Base-by-base conservation (phyloP, 2,329 filamentous ascomycete species). In the Alternaria metachromatica region DNA sequence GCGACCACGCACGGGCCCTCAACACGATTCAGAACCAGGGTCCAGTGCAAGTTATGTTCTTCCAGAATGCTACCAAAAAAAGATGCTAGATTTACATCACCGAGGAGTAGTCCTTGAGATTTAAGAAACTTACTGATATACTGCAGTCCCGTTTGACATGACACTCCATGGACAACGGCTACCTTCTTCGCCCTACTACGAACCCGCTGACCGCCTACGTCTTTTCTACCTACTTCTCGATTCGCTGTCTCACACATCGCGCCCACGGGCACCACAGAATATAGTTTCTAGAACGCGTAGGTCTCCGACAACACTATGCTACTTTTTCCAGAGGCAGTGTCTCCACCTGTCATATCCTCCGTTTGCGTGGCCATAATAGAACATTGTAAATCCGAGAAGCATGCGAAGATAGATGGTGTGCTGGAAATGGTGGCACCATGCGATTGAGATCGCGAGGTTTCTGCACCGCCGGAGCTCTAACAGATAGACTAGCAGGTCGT, bases 1-100 rank as follows among this genome's bases (percentile, higher is more conserved):
- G 59, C 62, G 50, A 0, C 18, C 28, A 45, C 37, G 61, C 63
- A 68, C 62, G 45, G 48, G 23, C 60, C 28, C 6, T 6, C 1
- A 23, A 4, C 0, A 6, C 20, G 28, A 53, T 21, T 53, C 49
- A 53, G 10, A n/a, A 23, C 11, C 45, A 23, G 13, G 30, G 5
- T 23, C 30, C 20, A 25, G 20, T n/a, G 3, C 21, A 53, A 41
- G 20, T 10, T 1, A 23, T 51, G 48, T 20, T 37, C 49, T 48
- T 25, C 37, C n/a, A 41, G 37, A 41, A 41, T 18, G n/a, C 9
- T n/a, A 41, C 37, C 33, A 10, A n/a, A 41, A 41, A 10, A 8
- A 9, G 37, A 41, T 41, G 37, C 37, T 6, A 9, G 5, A 9
- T 41, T 41, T 10, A 41, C 8, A 41, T 41, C 37, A 41, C n/a